Base-by-base conservation (phyloP, 2,329 filamentous ascomycete genomes). In the Fusarium scirpi region DNA sequence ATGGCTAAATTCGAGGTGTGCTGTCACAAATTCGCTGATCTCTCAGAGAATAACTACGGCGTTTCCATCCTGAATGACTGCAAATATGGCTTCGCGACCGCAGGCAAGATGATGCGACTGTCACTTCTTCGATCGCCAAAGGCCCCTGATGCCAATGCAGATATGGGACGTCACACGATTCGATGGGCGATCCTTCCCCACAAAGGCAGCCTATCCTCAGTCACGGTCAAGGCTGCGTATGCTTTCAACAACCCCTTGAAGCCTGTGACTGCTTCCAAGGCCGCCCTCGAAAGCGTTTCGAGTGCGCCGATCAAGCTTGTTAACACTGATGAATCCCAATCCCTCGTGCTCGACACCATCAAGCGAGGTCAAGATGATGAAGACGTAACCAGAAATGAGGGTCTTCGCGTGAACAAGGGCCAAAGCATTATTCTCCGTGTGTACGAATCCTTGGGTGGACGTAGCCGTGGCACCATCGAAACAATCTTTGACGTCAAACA, bases 1-100 rank as follows among this genome's bases (percentile, higher is more conserved):
- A 97, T 97, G 94, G 94, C 94, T 76, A 97, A 97, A 77, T 98
- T 98, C 75, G 94, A 98, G 83, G 94, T 98, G 54, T 97, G 94
- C 85, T 95, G 92, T 79, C 94, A 98, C 84, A 95, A 94, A 78
- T 98, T 93, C 85, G 94, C 94, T 13, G 94, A 98, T 80, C 83
- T 98, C 27, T 95, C 92, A 0, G 94, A 98, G 80, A 86, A 92
- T 76, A 91, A 91, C 56, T 97, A 97, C 75, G 94, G 94, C 69
- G 94, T 98, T 10, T 95, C 93, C 4, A 92, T 98, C 67, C 86
- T 98, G 63, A 98, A 98, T 77, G 94, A 98, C 80, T 93, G 90
- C 82, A 98, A 98, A 80, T 98, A 97, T 78, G 95, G 95, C 20
- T 98, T 98, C 78, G 95, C 95, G 24, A 97, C 94, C 16, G 89